Conservation (phyloP, 805 yeast genomes). For the Wickerhamiella brachini region DNA sequence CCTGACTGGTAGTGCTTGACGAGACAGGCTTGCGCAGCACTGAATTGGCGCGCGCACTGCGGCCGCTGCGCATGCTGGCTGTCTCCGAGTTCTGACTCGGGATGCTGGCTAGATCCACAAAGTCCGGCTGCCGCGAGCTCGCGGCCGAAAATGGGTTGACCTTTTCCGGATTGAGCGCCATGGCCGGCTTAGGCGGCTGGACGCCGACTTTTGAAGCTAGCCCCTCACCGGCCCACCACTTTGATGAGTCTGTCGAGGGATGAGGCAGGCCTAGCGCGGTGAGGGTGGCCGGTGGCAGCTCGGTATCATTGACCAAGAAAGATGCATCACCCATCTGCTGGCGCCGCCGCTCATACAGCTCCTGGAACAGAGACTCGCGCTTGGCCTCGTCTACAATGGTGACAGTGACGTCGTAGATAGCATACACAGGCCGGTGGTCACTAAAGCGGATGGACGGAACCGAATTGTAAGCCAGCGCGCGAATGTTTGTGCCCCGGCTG, state of each 20-base stretch:
- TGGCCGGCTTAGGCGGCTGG: constrained; percentile 28
- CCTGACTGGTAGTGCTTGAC: neutral
- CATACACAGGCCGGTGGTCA: constrained; percentile 89
- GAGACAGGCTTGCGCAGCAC: neutral
- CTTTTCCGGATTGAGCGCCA: constrained; percentile 52
- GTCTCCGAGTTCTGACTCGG: neutral
- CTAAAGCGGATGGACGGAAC: constrained; percentile 48
- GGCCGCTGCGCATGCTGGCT: neutral
- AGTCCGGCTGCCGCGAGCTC: constrained; percentile 35
- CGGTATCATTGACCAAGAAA: constrained; percentile 18
- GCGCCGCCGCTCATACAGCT: constrained; percentile 48
- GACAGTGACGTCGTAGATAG: constrained; percentile 55
- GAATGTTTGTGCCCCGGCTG: constrained; percentile 37
- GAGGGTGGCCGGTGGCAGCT: constrained; percentile 17
- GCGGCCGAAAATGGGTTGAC: constrained; percentile 61
- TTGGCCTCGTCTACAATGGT: constrained; percentile 52
- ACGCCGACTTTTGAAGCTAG: constrained; percentile 56
- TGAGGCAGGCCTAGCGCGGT: constrained; percentile 49
- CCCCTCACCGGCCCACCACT: constrained; percentile 91
- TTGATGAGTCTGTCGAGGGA: constrained; percentile 66
- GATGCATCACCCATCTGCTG: constrained; percentile 21
- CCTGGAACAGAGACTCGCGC: constrained; percentile 40
- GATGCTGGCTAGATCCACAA: constrained; percentile 23
- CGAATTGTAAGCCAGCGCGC: constrained; percentile 56
- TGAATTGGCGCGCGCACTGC: neutral